Conservation (phyloP, 139 green algal genomes). For the Tetradesmus obliquus region DNA sequence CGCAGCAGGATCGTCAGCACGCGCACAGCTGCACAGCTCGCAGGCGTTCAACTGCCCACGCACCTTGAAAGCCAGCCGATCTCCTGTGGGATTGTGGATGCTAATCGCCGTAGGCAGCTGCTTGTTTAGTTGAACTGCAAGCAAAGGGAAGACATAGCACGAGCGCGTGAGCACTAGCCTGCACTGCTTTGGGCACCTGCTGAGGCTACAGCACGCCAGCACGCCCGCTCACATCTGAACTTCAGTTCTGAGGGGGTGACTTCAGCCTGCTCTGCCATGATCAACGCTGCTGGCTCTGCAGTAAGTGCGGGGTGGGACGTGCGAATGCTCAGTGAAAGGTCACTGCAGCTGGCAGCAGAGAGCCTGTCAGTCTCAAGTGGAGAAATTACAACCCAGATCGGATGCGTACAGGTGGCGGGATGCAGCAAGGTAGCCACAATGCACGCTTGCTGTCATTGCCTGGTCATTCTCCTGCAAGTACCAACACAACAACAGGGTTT, state of each 20-base stretch:
- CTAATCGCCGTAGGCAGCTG: constrained; percentile 65
- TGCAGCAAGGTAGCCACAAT: neutral
- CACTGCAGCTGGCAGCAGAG: neutral
- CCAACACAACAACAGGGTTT: constrained; percentile 2
- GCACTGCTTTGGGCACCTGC: neutral
- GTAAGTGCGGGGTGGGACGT: neutral
- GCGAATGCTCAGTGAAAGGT: neutral
- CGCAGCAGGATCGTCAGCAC: neutral
- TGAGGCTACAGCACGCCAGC: neutral
- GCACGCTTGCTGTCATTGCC: neutral
- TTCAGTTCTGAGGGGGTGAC: constrained; percentile 42
- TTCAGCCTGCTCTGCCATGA: constrained; percentile 31
- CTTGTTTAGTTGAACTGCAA: constrained; percentile 63
- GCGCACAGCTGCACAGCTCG: neutral
- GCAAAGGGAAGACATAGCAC: neutral
- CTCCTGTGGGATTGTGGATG: constrained; percentile 55
- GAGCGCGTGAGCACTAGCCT: neutral
- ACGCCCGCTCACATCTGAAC: constrained; percentile 40
- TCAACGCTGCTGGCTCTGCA: neutral
- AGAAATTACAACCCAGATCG: neutral
- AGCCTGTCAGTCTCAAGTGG: neutral
- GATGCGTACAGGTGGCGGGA: neutral
- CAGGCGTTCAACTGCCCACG: neutral
- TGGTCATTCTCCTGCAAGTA: neutral
- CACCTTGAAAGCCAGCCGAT: constrained; percentile 65